Percentiles rank a stretch among this genome's conserved stretches.
Evolutionary conservation across 495 filamentous ascomycete species (phyloP).

Genomic region (Baudoinia panamericana): DNA sequence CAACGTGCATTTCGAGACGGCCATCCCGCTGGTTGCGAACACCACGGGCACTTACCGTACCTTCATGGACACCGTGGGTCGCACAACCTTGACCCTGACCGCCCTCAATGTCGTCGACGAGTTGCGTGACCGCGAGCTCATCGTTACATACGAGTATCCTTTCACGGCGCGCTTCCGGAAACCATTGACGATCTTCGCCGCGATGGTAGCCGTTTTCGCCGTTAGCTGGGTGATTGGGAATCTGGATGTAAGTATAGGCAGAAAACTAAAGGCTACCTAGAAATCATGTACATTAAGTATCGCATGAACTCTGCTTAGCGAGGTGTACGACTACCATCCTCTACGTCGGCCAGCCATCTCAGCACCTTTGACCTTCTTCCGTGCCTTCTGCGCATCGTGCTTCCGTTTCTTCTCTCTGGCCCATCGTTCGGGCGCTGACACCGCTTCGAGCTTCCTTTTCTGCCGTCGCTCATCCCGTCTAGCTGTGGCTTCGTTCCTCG

Average conservation of each 20-base stretch:
- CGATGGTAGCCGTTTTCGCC: conserved; percentile 59
- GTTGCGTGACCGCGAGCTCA: conserved; percentile 60
- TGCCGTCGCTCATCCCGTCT: conserved; percentile 57
- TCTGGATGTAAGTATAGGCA: conserved; percentile 57
- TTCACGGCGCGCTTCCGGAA: conserved; percentile 66
- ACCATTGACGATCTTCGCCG: conserved; percentile 69
- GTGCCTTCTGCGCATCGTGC: conserved; percentile 71
- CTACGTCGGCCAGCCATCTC: conserved; percentile 58
- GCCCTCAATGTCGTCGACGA: conserved; percentile 83
- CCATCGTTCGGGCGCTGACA: conserved; percentile 60
- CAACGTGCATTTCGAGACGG: conserved; percentile 54
- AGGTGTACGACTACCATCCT: conserved; percentile 45
- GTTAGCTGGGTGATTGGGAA: conserved; percentile 63
- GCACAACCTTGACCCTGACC: conserved; percentile 67
- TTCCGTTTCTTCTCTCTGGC: conserved; percentile 72
- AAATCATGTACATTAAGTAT: no score
- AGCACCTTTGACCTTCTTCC: conserved; percentile 60
- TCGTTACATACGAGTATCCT: conserved; percentile 80
- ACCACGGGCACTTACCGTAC: conserved; percentile 58
- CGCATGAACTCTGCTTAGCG: no score
- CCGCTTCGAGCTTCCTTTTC: conserved; percentile 77
- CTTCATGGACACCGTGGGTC: conserved; percentile 87
- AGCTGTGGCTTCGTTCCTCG: conserved; percentile 53
- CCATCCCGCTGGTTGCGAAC: conserved; percentile 41
- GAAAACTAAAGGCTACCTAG: conserved; percentile 16